Evolutionary conservation across 192 early-diverging fungal species (phyloP).

Genomic region (Podila verticillata): DNA sequence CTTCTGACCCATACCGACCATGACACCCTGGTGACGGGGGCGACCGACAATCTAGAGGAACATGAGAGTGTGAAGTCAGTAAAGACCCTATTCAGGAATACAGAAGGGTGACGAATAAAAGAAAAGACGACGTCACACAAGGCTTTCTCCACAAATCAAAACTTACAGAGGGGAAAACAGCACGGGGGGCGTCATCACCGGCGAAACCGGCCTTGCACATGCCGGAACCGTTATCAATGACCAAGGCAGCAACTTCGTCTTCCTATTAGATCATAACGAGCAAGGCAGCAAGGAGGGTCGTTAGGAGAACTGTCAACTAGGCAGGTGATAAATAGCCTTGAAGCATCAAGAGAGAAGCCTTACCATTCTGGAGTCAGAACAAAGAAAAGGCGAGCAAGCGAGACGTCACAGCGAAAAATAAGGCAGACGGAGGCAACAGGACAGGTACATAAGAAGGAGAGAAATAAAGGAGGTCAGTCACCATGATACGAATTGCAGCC

Average conservation of each 20-base stretch:
- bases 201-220: conserved; percentile 97
- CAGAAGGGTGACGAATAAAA: background rate
- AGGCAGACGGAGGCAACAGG: too few relatives aligned
- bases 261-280: conserved; percentile 44
- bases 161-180: conserved; percentile 65
- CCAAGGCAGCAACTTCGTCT: conserved; percentile 88
- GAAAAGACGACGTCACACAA: too few relatives aligned
- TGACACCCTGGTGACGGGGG: conserved; percentile 87
- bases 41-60: conserved; percentile 79
- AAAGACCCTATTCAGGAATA: background rate
- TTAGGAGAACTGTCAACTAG: conserved; percentile 4
- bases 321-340: background rate
- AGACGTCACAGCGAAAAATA: too few relatives aligned
- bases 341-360: background rate
- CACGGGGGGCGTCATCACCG: conserved; percentile 91
- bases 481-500: too few relatives aligned
- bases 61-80: background rate
- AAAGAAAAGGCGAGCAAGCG: background rate
- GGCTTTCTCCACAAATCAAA: background rate
- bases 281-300: background rate
- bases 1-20: conserved; percentile 94
- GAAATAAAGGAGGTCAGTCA: too few relatives aligned
- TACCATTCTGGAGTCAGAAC: conserved; percentile 9
- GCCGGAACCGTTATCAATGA: conserved; percentile 94
- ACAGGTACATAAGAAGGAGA: too few relatives aligned